Evolutionary conservation across 495 filamentous ascomycete genomes (phyloP), one percentile per base, ranked within the genome.

Genomic region (Cercophora sp.): DNA sequence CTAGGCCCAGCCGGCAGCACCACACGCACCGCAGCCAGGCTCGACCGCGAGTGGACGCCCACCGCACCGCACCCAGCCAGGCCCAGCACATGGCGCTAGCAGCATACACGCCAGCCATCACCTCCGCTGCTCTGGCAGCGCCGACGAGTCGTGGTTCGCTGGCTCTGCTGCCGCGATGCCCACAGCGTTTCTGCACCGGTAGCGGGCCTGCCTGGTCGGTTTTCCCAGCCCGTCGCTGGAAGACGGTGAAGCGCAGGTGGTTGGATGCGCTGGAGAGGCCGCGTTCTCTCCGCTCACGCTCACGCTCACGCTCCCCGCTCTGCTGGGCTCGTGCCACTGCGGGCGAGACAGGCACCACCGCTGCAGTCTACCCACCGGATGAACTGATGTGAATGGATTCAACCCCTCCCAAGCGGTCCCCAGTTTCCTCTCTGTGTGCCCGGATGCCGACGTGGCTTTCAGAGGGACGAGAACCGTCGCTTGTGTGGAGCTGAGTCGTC

Each of bases 61-160:
- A n/a, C n/a, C 25, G 6, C 13, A 18, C 18, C 24, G 11, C 27
- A 46, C 26, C 49, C 29, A 43, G 36, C 46, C 22, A 31, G 51
- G 8, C 45, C 41, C 47, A 41, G 51, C 55, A 54, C 48, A 56
- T 55, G 62, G 51, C 50, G 46, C 56, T 58, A 58, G 51, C 52
- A 59, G 49, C 35, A 48, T 45, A 46, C 45, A 55, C 32, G 23
- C 52, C 55, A 59, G 42, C 52, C 43, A 29, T 50, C 54, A 46
- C 39, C 55, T 42, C 42, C 44, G 39, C 44, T 3, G 16, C 37
- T 46, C 55, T 49, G 55, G n/a, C n/a, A n/a, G n/a, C n/a, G n/a
- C n/a, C n/a, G n/a, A n/a, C n/a, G n/a, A 54, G 32, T 54, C 50
- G 50, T 44, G 46, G 56, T 58, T 58, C 56, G 56, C 50, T 58